Evolutionary conservation across 202 grass and related monocot genomes (phyloP), one percentile per base, ranked within the genome.

Genomic region (Digitaria exilis): DNA sequence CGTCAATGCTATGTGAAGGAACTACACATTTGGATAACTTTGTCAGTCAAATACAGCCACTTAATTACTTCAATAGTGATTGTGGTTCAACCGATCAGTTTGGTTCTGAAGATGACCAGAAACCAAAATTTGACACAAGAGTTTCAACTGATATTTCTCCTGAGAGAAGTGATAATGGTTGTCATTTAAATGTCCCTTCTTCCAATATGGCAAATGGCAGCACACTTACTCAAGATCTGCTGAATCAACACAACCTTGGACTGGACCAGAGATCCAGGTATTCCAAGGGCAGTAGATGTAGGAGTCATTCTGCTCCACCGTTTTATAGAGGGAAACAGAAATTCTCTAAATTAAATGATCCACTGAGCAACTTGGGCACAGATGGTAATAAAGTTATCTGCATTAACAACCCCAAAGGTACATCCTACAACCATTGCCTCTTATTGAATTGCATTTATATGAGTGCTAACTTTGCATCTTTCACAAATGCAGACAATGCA

Each of bases 301-400:
- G 87, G 81, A 91, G 96, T 77, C 39, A 28, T 66, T 95, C 95
- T 45, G 92, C 95, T 57, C 95, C 90, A 83, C 95, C 95, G 77
- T 93, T 95, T 88, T 91, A 93, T 86, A 93, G 45, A 85, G 90
- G 82, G 68, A 98, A 93, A 84, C 69, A 16, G 69, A 98, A 98
- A 87, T 90, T 84, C 79, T 80, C 85, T 48, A 65, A 82, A 61
- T 77, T 95, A 75, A 93, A 85, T 77, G 82, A 91, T 28, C 70
- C 57, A 54, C 65, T 52, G 58, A 80, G 71, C 54, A 81, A 74
- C 61, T 77, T 68, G 44, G 80, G 49, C 68, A 56, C 56, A 84
- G 69, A 87, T 73, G 55, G 48, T 39, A 80, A 76, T 87, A 85
- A 85, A 79, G 78, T 55, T 82, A 64, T 82, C 42, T 50, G 74